These are phyloP conservation scores for Boletellus sp. DNA, from an alignment of 768 basidiomycete species.

Conservation along the genomic window DNA sequence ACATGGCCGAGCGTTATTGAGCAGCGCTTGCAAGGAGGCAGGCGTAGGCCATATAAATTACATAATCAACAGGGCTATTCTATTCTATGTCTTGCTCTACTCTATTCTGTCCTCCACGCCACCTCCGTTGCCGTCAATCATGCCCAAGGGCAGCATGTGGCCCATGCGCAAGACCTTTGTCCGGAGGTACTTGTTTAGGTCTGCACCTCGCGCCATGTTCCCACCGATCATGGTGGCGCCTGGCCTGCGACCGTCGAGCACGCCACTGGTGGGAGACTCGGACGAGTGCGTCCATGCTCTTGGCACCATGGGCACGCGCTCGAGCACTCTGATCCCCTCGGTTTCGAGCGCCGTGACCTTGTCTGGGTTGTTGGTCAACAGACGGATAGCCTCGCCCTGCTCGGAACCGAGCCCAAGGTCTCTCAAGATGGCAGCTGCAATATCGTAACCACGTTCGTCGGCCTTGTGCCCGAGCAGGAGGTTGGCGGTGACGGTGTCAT, in stretches of 20 bases:
- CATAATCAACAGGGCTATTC: slow-evolving; percentile 6
- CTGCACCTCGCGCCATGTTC: slow-evolving; percentile 70
- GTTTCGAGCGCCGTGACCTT: slow-evolving; percentile 84
- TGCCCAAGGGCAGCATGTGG: slow-evolving; percentile 69
- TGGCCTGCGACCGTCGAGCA: slow-evolving; percentile 35
- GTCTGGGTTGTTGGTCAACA: slow-evolving; percentile 97
- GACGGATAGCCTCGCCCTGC: slow-evolving; percentile 55
- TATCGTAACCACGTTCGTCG: slow-evolving; percentile 89
- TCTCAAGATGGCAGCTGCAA: slow-evolving; percentile 85
- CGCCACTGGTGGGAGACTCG: slow-evolving; percentile 3
- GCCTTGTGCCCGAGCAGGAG: slow-evolving; percentile 91
- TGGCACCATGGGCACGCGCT: slow-evolving; percentile 94
- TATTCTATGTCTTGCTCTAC: background rate
- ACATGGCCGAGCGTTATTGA: slow-evolving; percentile 41
- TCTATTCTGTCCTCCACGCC: background rate
- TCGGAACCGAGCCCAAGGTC: slow-evolving; percentile 76
- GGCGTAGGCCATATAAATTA: slow-evolving; percentile 5
- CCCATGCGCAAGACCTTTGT: slow-evolving; percentile 99
- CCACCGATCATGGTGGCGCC: slow-evolving; percentile 84
- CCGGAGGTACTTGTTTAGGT: slow-evolving; percentile 90
- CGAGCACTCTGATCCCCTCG: slow-evolving; percentile 75
- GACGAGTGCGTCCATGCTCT: slow-evolving; percentile 62
- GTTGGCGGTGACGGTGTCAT: slow-evolving; percentile 98
- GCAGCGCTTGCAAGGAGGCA: background rate
- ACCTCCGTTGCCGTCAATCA: slow-evolving; percentile 11